Evolutionary conservation across 2,329 filamentous ascomycete genomes (phyloP).

Genomic region (Aspergillus thermomutatus): DNA sequence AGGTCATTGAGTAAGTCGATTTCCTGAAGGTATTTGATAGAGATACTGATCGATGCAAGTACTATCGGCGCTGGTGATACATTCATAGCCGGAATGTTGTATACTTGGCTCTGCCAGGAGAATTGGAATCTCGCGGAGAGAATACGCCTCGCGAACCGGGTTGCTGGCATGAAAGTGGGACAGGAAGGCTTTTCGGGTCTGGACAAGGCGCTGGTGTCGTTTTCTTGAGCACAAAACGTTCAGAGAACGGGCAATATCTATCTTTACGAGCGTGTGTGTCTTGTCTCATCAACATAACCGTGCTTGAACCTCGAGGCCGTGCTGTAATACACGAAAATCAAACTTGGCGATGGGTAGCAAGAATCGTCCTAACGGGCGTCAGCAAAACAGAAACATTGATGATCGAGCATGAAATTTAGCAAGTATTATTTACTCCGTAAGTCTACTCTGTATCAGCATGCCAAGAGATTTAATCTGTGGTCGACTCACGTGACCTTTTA

Average conservation of each 20-base stretch:
- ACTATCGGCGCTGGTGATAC: slow-evolving; percentile 73
- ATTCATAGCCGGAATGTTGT: slow-evolving; percentile 70
- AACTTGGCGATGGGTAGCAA: not conserved
- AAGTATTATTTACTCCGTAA: too few relatives aligned
- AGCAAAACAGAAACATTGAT: not conserved
- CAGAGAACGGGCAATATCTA: not conserved
- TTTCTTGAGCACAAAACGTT: not conserved
- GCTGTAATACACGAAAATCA: too few relatives aligned
- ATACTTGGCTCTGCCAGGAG: slow-evolving; percentile 52
- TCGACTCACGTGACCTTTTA: slow-evolving; percentile 19
- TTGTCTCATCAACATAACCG: not conserved
- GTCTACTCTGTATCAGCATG: not conserved
- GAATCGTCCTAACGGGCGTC: not conserved
- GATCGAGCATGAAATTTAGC: not conserved
- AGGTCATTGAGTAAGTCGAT: slow-evolving; percentile 57
- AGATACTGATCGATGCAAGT: slow-evolving; percentile 38
- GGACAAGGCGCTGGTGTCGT: slow-evolving; percentile 23
- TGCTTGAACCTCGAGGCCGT: too few relatives aligned
- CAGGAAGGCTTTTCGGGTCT: slow-evolving; percentile 63
- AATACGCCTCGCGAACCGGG: slow-evolving; percentile 59
- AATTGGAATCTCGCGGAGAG: slow-evolving; percentile 51
- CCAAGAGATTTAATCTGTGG: not conserved
- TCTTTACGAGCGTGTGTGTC: not conserved
- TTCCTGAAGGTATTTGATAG: not conserved
- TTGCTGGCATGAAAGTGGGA: slow-evolving; percentile 67